Conservation (phyloP, 2,329 filamentous ascomycete species). For the Aureobasidium sp. region DNA sequence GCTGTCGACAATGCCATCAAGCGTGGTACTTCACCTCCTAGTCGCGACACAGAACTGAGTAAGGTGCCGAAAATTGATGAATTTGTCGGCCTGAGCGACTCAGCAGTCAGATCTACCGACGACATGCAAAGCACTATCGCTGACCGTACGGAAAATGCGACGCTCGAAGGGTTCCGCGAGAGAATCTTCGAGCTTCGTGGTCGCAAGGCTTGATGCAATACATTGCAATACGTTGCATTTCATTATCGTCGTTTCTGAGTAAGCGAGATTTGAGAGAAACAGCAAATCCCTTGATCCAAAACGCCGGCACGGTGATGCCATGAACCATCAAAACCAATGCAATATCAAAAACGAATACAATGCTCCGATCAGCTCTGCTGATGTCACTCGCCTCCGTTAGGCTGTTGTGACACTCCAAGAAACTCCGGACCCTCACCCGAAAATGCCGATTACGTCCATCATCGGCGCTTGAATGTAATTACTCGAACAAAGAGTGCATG, state of each 20-base stretch:
- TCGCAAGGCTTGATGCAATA: constrained; percentile 2
- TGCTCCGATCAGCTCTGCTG: background rate
- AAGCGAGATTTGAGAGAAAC: background rate
- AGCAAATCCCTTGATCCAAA: background rate
- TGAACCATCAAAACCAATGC: background rate
- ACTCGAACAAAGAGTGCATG: background rate
- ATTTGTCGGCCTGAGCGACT: constrained; percentile 1
- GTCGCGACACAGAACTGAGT: constrained; percentile 5
- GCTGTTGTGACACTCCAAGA: background rate
- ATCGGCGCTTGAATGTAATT: background rate
- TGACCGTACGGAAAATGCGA: background rate
- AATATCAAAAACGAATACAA: background rate
- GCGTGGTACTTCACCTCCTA: constrained; percentile 20
- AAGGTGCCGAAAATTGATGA: background rate
- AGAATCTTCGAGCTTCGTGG: constrained; percentile 1
- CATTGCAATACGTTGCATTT: background rate
- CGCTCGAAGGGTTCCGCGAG: constrained; percentile 5
- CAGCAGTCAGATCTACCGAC: background rate
- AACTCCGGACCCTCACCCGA: background rate
- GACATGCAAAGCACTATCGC: background rate
- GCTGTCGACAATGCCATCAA: constrained; percentile 26
- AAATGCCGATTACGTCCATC: background rate
- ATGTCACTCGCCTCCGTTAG: background rate
- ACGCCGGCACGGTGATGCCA: background rate
- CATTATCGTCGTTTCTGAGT: constrained; percentile 1